Percentiles rank a stretch among this genome's conserved stretches.
Evolutionary conservation across 345 rosid species (phyloP).

Genomic region (Boechera retrofracta): DNA sequence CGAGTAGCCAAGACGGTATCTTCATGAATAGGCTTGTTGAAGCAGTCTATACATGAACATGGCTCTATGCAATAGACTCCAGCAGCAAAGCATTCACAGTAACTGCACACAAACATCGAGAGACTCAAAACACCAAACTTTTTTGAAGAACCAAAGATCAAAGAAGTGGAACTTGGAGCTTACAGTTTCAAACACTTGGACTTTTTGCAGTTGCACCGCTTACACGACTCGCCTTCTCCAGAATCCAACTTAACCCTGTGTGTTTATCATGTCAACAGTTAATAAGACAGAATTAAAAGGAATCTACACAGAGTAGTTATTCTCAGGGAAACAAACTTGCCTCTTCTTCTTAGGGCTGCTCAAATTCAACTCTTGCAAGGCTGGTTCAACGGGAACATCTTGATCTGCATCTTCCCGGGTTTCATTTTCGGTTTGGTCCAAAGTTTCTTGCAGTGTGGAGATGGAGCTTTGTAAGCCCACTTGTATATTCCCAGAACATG

Average conservation of each 20-base stretch:
- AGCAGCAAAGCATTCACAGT: constrained; percentile 97
- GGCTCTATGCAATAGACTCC: constrained; percentile 96
- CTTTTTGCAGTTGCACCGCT: constrained; percentile 96
- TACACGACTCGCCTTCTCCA: constrained; percentile 77
- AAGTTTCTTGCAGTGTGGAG: constrained; percentile 58
- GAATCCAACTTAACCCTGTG: constrained; percentile 69
- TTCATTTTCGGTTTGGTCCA: constrained; percentile 51
- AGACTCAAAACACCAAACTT: constrained; percentile 20
- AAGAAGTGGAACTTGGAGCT: constrained; percentile 45
- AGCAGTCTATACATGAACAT: constrained; percentile 93
- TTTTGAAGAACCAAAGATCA: background rate
- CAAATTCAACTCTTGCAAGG: constrained; percentile 61
- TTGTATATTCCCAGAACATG: constrained; percentile 52
- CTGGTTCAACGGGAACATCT: constrained; percentile 37
- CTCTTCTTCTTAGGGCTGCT: constrained; percentile 88
- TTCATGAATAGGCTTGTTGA: constrained; percentile 92
- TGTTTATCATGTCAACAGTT: constrained; percentile 22
- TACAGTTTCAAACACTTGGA: constrained; percentile 98
- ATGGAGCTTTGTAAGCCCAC: constrained; percentile 49
- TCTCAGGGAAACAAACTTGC: constrained; percentile 45
- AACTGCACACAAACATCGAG: constrained; percentile 31
- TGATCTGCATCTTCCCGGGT: constrained; percentile 42
- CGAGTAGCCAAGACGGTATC: constrained; percentile 94
- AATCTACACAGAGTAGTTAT: background rate
- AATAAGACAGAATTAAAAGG: background rate